These are phyloP conservation scores for Trichoderma virens DNA, from an alignment of 495 filamentous ascomycete genomes.

Conservation along the genomic window DNA sequence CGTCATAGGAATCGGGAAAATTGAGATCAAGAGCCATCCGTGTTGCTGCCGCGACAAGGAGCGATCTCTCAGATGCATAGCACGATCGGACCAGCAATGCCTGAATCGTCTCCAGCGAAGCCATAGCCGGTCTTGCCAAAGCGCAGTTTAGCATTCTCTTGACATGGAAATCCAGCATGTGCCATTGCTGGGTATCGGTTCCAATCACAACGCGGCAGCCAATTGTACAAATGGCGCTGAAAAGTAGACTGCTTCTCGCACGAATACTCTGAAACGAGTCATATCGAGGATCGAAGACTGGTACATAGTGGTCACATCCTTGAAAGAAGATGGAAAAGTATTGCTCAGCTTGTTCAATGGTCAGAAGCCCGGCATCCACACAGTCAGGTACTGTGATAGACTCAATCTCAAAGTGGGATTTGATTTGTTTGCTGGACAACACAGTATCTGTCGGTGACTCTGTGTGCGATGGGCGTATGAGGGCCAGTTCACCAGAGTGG, in stretches of 20 bases:
- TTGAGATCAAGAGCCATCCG: conserved; percentile 40
- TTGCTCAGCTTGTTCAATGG: background rate
- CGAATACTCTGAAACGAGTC: conserved; percentile 38
- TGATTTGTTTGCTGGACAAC: background rate
- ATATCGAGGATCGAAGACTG: conserved; percentile 34
- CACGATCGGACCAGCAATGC: conserved; percentile 40
- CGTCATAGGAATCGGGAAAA: conserved; percentile 35
- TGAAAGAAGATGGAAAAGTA: conserved; percentile 33
- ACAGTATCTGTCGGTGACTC: background rate
- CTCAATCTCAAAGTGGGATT: background rate
- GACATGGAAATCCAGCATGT: conserved; percentile 32
- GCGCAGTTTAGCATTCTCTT: conserved; percentile 40
- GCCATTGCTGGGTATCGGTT: conserved; percentile 28
- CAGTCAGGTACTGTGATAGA: background rate
- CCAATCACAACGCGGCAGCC: conserved; percentile 31
- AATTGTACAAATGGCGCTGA: conserved; percentile 43
- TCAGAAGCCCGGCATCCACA: background rate
- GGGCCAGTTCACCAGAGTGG: background rate
- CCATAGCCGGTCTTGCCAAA: conserved; percentile 30
- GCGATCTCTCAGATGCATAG: conserved; percentile 41
- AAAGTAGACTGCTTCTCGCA: conserved; percentile 33
- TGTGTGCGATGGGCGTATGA: background rate
- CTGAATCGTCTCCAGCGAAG: conserved; percentile 39
- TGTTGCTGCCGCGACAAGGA: conserved; percentile 39
- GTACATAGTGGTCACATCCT: conserved; percentile 42